Evolutionary conservation across 306 rosid species (phyloP).

Genomic region (Astragalus membranaceus): DNA sequence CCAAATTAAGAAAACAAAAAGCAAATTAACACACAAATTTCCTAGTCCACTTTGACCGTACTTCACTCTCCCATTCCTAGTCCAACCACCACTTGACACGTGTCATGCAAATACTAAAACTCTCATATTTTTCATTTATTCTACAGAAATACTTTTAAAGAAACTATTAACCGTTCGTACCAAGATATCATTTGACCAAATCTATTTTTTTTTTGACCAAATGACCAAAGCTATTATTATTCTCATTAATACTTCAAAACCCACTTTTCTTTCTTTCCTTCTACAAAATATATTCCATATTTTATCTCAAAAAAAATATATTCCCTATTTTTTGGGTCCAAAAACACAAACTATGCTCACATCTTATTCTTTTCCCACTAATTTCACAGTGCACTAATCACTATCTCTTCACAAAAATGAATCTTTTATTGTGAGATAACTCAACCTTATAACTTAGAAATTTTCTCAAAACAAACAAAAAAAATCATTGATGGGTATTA

Average conservation of each 20-base stretch:
- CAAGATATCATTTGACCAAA: background rate
- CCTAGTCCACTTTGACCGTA: background rate
- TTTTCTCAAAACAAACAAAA: background rate
- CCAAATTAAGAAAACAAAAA: slow-evolving; percentile 2
- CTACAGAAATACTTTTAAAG: background rate
- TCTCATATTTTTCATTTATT: too few relatives aligned
- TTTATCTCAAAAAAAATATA: background rate
- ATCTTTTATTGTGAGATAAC: background rate
- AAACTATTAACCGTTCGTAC: slow-evolving; percentile 4
- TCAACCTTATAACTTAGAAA: slow-evolving; percentile 4
- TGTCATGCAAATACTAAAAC: background rate
- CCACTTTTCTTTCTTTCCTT: slow-evolving; percentile 11
- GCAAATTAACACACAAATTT: background rate
- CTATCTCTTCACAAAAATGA: slow-evolving; percentile 19
- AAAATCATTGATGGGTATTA: slow-evolving; percentile 31
- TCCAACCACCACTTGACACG: background rate
- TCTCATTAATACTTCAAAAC: background rate
- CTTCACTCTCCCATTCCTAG: background rate
- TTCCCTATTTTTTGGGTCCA: slow-evolving; percentile 8
- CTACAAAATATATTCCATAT: background rate
- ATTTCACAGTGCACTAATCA: slow-evolving; percentile 34
- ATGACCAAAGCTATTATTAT: too few relatives aligned
- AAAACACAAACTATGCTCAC: background rate
- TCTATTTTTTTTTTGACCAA: too few relatives aligned
- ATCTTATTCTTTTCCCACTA: slow-evolving; percentile 26